A percentile compares a stretch with the other conserved stretches of the same genome.
These are phyloP conservation scores for Thelonectria discophora DNA, from an alignment of 2,329 filamentous ascomycete genomes.

Conservation along the genomic window DNA sequence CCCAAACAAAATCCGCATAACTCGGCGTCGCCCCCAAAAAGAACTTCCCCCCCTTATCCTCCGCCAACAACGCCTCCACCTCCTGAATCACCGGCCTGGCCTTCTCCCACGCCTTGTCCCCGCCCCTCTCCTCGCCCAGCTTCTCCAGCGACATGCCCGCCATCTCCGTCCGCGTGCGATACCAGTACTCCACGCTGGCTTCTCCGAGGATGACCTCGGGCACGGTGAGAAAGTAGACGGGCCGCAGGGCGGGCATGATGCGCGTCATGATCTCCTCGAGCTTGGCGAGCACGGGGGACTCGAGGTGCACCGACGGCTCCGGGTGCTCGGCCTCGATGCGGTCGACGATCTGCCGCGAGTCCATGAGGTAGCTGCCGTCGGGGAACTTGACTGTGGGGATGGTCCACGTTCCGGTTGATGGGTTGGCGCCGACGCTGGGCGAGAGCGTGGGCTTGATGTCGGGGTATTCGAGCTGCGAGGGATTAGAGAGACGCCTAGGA, in stretches of 20 bases:
- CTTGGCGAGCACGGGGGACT: constrained; percentile 58
- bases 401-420: constrained; percentile 38
- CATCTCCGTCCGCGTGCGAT: constrained; percentile 56
- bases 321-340: constrained; percentile 68
- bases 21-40: constrained; percentile 64
- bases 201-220: constrained; percentile 61
- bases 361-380: constrained; percentile 69
- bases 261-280: constrained; percentile 53
- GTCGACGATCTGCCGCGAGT: constrained; percentile 67
- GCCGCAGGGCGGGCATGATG: constrained; percentile 46
- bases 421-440: constrained; percentile 42
- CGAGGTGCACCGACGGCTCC: constrained; percentile 64
- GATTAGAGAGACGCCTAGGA: neutral
- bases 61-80: constrained; percentile 58
- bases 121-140: constrained; percentile 56
- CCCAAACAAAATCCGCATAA: constrained; percentile 68
- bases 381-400: constrained; percentile 64
- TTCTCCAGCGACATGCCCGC: constrained; percentile 64
- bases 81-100: constrained; percentile 49
- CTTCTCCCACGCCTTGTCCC: constrained; percentile 58
- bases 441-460: constrained; percentile 67
- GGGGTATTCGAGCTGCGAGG: constrained; percentile 66
- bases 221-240: constrained; percentile 58
- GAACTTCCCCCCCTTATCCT: constrained; percentile 66
- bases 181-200: constrained; percentile 63